Evolutionary conservation across 768 basidiomycete species (phyloP), one percentile per base, ranked within the genome.

Genomic region (Pleurotus cornucopiae): DNA sequence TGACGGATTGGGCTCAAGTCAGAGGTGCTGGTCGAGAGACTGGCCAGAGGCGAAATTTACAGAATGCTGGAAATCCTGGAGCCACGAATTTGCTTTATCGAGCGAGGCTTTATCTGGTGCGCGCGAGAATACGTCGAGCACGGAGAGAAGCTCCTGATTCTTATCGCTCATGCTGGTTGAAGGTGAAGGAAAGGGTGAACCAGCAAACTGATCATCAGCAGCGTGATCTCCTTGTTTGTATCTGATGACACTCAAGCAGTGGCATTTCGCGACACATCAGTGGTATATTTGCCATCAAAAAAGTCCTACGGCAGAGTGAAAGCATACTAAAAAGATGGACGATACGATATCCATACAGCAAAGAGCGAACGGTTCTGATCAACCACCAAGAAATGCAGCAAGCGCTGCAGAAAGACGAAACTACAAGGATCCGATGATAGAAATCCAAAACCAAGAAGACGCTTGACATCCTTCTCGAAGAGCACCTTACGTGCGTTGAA

Each of bases 1-100:
- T 67, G 71, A 72, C 76, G 74, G 76, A 73, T 76, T 74, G 77
- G 76, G 75, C 83, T 89, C 78, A 61, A 57, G 51, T 53, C 51
- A 88, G 86, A 86, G 77, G 78, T 71, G 77, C 70, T 72, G 80
- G 77, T 74, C 70, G 74, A 64, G 76, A 74, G 72, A 77, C 71
- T 78, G 80, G 76, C 84, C 81, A 83, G 73, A 83, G 80, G 82
- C 79, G 84, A 85, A 84, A 89, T 85, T 89, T 86, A 98, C 96
- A 78, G 93, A 95, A 79, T 98, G 95, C 77, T 99, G 96, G 71
- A 98, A 99, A 72, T 95, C 94, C 76, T 94, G 89, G 60, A 99
- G 86, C 94, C 94, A 98, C 62, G 84, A 74, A 75, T 97, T 98
- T 62, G 94, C 96, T 62, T 80, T 81, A 62, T 91, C 89, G 61